Evolutionary conservation across 257 asterid genomes (phyloP), one percentile per base, ranked within the genome.

Genomic region (Cordia subcordata): DNA sequence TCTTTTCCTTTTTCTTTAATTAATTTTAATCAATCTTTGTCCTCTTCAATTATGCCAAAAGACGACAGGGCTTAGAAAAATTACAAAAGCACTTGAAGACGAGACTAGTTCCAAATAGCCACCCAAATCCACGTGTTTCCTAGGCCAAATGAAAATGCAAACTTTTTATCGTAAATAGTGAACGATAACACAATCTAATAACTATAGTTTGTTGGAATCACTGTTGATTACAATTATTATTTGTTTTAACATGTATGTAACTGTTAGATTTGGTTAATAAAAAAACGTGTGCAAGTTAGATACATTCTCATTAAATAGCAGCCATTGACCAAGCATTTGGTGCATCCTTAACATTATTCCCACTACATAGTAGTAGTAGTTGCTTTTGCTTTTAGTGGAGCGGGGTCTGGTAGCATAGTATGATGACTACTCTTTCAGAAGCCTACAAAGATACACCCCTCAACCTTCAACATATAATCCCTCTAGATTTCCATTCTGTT

Each of bases 401-500:
- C 12, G 32, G 3, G 14, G 20, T 51, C 4, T 52, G 12, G 11
- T 3, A 20, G 10, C n/a, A 53, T 11, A 20, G 8, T 38, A 32
- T 33, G 32, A 68, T 75, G 74, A 59, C 62, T 32, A 52, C 94
- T 51, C 85, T 89, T 11, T 75, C 90, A 44, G 65, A 84, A 61
- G 82, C 79, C 64, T 82, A 77, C 65, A 57, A 18, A 33, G 84
- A 82, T 63, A 53, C 63, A 45, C 81, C 74, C 23, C 73, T 80
- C 67, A 68, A 57, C 1, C 80, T 16, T 20, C 38, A 77, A 37
- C 80, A 84, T 68, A 81, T 82, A 12, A 59, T 81, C 67, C 94
- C 96, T 1, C 78, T 85, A 35, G 91, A 88, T 70, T 88, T 88
- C 67, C 70, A 67, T 22, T 70, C 88, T 2, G 17, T 75, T 37